These are phyloP conservation scores for Claviceps purpurea DNA, from an alignment of 2,329 filamentous ascomycete species.

Conservation along the genomic window DNA sequence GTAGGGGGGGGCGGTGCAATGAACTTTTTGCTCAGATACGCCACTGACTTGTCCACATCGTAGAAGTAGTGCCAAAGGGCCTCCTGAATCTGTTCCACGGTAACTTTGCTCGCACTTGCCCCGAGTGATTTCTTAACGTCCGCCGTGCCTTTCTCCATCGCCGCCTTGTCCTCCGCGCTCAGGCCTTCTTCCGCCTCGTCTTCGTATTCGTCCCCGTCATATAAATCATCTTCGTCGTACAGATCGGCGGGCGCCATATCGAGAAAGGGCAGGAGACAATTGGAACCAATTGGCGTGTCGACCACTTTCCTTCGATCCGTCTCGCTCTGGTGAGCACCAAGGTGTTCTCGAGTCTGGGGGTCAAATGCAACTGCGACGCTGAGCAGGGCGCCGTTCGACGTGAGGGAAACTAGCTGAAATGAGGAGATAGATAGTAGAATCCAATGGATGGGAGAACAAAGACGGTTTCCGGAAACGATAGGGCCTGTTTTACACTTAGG, in stretches of 20 bases:
- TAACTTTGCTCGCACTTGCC: constrained; percentile 40
- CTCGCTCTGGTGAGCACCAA: neutral
- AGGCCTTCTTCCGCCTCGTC: constrained; percentile 33
- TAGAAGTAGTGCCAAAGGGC: constrained; percentile 94
- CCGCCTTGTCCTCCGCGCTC: constrained; percentile 31
- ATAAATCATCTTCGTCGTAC: constrained; percentile 33
- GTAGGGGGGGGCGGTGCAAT: constrained; percentile 22
- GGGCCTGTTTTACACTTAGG: too few relatives aligned
- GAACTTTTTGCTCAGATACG: constrained; percentile 59
- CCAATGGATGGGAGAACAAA: too few relatives aligned
- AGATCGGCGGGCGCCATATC: constrained; percentile 18
- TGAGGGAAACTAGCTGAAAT: too few relatives aligned
- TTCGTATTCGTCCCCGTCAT: constrained; percentile 35
- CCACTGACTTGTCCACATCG: constrained; percentile 73
- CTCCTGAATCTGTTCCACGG: constrained; percentile 62
- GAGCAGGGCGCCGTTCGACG: neutral
- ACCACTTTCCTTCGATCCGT: neutral
- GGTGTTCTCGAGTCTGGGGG: neutral
- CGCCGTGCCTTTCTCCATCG: constrained; percentile 51
- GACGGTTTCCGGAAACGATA: too few relatives aligned
- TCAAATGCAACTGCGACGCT: neutral
- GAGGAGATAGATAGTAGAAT: too few relatives aligned
- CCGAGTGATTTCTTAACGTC: constrained; percentile 56
- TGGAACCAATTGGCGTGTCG: neutral
- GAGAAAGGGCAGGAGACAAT: neutral